A percentile compares a stretch with the other conserved stretches of the same genome.
Conservation (phyloP, 352 stramenopile genomes). For the Globisporangium barbulae region DNA sequence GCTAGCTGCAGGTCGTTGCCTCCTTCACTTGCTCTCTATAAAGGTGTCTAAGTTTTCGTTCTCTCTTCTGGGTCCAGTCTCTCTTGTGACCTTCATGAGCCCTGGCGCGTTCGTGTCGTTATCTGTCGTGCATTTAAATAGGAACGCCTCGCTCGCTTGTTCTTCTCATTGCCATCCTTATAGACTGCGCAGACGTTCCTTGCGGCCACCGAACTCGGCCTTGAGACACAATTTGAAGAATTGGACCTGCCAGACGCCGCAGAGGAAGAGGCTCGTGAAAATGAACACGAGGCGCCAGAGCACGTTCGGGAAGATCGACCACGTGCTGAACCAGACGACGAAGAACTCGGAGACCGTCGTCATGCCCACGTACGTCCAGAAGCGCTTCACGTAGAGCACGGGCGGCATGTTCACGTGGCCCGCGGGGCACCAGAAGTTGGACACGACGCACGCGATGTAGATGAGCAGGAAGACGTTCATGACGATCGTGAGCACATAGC, state of each 20-base stretch:
- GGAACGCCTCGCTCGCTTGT: background rate
- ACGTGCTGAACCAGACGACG: conserved; percentile 81
- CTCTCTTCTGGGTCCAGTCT: conserved; percentile 11
- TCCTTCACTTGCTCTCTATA: conserved; percentile 6
- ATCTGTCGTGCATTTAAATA: conserved; percentile 10
- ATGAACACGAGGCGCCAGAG: conserved; percentile 70
- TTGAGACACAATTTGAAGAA: conserved; percentile 69
- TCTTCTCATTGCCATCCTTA: conserved; percentile 22
- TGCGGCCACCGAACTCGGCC: conserved; percentile 75
- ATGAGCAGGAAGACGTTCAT: conserved; percentile 82
- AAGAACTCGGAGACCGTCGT: conserved; percentile 49
- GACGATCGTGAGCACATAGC: conserved; percentile 70
- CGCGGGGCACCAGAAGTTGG: conserved; percentile 71
- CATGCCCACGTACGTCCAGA: conserved; percentile 64
- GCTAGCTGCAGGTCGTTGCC: conserved; percentile 12
- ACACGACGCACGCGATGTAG: conserved; percentile 70
- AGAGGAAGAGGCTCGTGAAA: conserved; percentile 45
- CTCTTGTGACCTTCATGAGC: background rate
- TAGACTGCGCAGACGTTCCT: conserved; percentile 71
- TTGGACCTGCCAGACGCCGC: conserved; percentile 57
- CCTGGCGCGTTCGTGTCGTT: conserved; percentile 1
- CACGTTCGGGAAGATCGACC: conserved; percentile 73
- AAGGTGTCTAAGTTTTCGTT: conserved; percentile 15
- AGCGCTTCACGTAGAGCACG: conserved; percentile 63
- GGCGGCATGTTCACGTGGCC: conserved; percentile 58